Evolutionary conservation across 306 rosid species (phyloP).

Genomic region (Glycine soja): DNA sequence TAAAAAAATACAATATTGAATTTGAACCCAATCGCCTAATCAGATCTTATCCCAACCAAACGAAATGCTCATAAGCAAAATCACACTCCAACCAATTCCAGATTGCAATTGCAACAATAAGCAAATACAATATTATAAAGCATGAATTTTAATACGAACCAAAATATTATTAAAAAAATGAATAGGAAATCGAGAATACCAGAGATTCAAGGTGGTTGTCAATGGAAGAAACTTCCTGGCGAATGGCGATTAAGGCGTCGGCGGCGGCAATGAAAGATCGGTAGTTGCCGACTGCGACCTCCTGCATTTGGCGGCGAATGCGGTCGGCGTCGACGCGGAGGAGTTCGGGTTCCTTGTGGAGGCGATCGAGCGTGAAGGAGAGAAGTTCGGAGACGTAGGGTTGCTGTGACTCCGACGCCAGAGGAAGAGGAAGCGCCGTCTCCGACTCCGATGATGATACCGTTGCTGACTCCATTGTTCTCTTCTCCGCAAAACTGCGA

Average conservation of each 20-base stretch:
- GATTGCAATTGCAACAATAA: not conserved
- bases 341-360: constrained; percentile 98
- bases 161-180: no score
- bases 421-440: constrained; percentile 64
- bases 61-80: not conserved
- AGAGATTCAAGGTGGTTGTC: constrained; percentile 55
- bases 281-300: constrained; percentile 93
- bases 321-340: constrained; percentile 99
- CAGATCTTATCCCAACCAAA: not conserved
- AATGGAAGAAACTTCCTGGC: constrained; percentile 70
- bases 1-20: no score
- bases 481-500: not conserved
- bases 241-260: constrained; percentile 85
- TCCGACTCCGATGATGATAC: constrained; percentile 53
- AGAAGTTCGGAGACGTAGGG: constrained; percentile 97
- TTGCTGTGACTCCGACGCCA: constrained; percentile 88
- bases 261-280: constrained; percentile 92
- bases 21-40: no score
- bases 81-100: not conserved
- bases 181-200: constrained; percentile 22
- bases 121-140: not conserved
- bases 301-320: constrained; percentile 97
- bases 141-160: not conserved
- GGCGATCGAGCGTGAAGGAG: constrained; percentile 96
- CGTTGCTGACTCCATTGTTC: constrained; percentile 31